Evolutionary conservation across 371 early-diverging fungal species (phyloP).

Genomic region (Mucor piriformis): DNA sequence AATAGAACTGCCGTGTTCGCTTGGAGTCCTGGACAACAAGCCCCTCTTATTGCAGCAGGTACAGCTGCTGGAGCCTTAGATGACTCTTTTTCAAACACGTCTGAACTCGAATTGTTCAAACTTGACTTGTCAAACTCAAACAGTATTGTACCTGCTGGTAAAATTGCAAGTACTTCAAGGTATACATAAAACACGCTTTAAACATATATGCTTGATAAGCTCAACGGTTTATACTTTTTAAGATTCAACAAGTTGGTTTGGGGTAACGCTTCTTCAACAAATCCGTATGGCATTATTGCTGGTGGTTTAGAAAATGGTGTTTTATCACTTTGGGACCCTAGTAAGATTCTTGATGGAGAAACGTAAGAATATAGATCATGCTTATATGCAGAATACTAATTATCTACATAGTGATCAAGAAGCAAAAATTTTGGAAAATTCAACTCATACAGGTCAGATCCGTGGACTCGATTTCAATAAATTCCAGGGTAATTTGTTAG

Average conservation of each 20-base stretch:
- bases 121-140: slow-evolving; percentile 64
- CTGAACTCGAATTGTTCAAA: slow-evolving; percentile 89
- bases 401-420: slow-evolving; percentile 30
- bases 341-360: slow-evolving; percentile 66
- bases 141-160: slow-evolving; percentile 56
- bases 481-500: slow-evolving; percentile 83
- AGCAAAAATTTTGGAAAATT: slow-evolving; percentile 67
- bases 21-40: slow-evolving; percentile 80
- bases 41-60: slow-evolving; percentile 85
- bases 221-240: neutral
- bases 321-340: slow-evolving; percentile 87
- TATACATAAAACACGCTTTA: slow-evolving; percentile 34
- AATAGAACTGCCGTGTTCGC: slow-evolving; percentile 82
- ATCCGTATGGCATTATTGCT: slow-evolving; percentile 83
- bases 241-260: slow-evolving; percentile 87
- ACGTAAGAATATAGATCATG: slow-evolving; percentile 35
- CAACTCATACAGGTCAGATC: slow-evolving; percentile 86
- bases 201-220: neutral
- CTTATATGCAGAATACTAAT: neutral
- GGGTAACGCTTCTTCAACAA: slow-evolving; percentile 61
- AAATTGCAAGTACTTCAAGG: slow-evolving; percentile 69
- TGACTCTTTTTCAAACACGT: slow-evolving; percentile 90
- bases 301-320: slow-evolving; percentile 97
- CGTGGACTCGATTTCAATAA: slow-evolving; percentile 92
- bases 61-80: slow-evolving; percentile 97